phyloP scores from a whole-genome alignment of 495 filamentous ascomycete species.

The Xeromyces bisporus region DNA sequence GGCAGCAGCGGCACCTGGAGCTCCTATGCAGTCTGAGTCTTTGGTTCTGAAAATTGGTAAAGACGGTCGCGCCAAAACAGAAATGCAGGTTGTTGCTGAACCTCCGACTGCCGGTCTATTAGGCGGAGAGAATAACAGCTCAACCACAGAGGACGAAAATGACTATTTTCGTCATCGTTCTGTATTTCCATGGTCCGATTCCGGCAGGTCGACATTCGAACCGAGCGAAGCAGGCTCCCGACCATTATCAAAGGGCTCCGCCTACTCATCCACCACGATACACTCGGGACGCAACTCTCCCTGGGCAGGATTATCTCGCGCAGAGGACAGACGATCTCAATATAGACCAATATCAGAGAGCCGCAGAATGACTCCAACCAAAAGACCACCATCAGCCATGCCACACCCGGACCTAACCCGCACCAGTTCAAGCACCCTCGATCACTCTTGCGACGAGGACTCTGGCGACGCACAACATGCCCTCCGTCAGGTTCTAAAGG shows the following conservation, averaged over 20 bases:
- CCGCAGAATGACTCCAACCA: constrained; percentile 20
- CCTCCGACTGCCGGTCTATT: constrained; percentile 17
- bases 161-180: constrained; percentile 51
- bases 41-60: constrained; percentile 57
- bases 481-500: constrained; percentile 55
- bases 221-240: constrained; percentile 39
- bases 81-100: constrained; percentile 43
- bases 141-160: constrained; percentile 30
- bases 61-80: constrained; percentile 52
- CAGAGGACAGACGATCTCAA: constrained; percentile 11
- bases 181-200: constrained; percentile 38
- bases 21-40: constrained; percentile 24
- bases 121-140: constrained; percentile 31
- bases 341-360: constrained; percentile 18
- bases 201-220: constrained; percentile 27
- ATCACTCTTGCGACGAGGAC: constrained; percentile 30
- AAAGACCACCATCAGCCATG: constrained; percentile 19
- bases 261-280: constrained; percentile 28
- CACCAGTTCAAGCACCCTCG: constrained; percentile 24
- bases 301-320: constrained; percentile 22
- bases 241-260: constrained; percentile 31
- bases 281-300: constrained; percentile 28
- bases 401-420: constrained; percentile 20
- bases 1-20: constrained; percentile 9
- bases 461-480: constrained; percentile 42